phyloP scores from a whole-genome alignment of 1,284 basidiomycete genomes.

The Hymenochaete sp. region DNA sequence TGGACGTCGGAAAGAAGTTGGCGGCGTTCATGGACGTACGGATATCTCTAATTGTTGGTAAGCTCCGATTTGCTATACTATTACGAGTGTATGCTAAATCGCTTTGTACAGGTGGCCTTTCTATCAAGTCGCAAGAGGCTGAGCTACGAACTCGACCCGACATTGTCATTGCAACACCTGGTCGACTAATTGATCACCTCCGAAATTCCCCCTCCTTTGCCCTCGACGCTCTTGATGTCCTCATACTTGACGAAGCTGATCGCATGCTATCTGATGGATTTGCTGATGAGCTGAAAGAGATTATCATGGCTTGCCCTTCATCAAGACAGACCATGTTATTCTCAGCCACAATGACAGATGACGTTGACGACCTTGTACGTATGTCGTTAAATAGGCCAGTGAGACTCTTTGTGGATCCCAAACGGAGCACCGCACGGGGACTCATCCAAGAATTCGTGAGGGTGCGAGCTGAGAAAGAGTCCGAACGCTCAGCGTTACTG shows the following conservation, averaged over 20 bases:
- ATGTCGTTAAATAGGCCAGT: conserved; percentile 91
- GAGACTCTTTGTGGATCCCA: conserved; percentile 91
- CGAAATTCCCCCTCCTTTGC: conserved; percentile 93
- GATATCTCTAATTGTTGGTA: conserved; percentile 84
- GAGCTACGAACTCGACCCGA: conserved; percentile 83
- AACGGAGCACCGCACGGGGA: conserved; percentile 80
- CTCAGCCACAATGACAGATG: conserved; percentile 97
- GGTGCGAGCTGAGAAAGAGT: conserved; percentile 69
- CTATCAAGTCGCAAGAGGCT: conserved; percentile 84
- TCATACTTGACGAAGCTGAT: conserved; percentile 96
- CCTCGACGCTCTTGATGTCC: conserved; percentile 86
- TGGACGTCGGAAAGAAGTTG: conserved; percentile 81
- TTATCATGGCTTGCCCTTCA: conserved; percentile 81
- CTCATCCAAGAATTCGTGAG: conserved; percentile 94
- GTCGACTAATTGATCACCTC: conserved; percentile 93
- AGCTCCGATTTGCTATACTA: conserved; percentile 24
- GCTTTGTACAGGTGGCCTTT: conserved; percentile 67
- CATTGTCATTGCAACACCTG: conserved; percentile 90
- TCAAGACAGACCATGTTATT: conserved; percentile 97
- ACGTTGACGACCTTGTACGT: conserved; percentile 86
- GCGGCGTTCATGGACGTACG: conserved; percentile 83
- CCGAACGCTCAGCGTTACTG: conserved; percentile 77
- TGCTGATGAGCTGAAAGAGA: conserved; percentile 90
- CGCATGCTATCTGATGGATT: conserved; percentile 98
- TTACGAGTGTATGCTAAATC: conserved; percentile 8